These are phyloP conservation scores for Cyclotella kingstonii DNA, from an alignment of 108 stramenopile species.

Conservation along the genomic window DNA sequence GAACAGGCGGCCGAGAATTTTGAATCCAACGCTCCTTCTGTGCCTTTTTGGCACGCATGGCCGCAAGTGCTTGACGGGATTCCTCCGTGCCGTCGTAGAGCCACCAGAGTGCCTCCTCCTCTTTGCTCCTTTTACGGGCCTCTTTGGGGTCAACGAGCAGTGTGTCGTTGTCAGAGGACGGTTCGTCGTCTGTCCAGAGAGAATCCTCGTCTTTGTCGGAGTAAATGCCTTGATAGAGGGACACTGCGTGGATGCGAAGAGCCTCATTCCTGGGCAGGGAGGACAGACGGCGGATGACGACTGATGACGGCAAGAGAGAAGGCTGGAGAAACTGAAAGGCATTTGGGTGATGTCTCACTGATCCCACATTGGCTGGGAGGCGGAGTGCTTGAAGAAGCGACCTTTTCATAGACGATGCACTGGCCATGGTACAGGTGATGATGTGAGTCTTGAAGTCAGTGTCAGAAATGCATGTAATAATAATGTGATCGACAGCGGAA, in stretches of 20 bases:
- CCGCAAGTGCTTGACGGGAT: slow-evolving; percentile 47
- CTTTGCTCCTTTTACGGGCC: slow-evolving; percentile 35
- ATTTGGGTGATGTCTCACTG: no score
- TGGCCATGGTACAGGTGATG: no score
- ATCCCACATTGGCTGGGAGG: no score
- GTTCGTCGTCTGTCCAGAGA: slow-evolving; percentile 26
- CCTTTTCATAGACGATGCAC: no score
- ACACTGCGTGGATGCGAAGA: slow-evolving; percentile 71
- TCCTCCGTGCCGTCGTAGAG: slow-evolving; percentile 57
- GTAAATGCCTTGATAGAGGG: slow-evolving; percentile 61
- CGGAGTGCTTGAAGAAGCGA: no score
- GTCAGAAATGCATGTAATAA: no score
- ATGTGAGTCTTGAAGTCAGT: no score
- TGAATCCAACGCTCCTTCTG: slow-evolving; percentile 66
- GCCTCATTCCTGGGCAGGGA: slow-evolving; percentile 10
- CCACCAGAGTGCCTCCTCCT: slow-evolving; percentile 41
- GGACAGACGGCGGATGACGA: slow-evolving; percentile 1
- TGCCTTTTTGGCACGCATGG: slow-evolving; percentile 35
- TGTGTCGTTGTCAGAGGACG: slow-evolving; percentile 20
- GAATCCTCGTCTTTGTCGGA: slow-evolving; percentile 48
- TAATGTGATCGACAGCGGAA: no score
- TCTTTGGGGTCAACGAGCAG: slow-evolving; percentile 41
- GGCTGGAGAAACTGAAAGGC: no score
- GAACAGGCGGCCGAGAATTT: slow-evolving; percentile 60
- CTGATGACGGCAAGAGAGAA: neutral